A percentile compares a stretch with the other conserved stretches of the same genome.
These are phyloP conservation scores for Senecio squalidus DNA, from an alignment of 140 eudicot genomes.

Conservation along the genomic window DNA sequence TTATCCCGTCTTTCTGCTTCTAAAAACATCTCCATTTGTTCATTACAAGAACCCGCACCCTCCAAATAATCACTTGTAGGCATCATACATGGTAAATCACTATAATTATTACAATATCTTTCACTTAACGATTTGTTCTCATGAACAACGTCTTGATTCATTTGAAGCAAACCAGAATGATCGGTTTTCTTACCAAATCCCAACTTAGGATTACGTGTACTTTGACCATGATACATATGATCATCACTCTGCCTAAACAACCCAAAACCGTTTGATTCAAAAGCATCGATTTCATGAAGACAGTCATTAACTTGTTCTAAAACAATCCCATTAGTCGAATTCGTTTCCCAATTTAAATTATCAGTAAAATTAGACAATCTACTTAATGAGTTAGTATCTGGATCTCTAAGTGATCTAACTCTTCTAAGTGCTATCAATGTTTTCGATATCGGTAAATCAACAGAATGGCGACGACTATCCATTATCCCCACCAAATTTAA, in stretches of 20 bases:
- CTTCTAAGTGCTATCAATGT: slow-evolving; percentile 82
- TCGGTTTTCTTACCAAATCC: slow-evolving; percentile 22
- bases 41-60: slow-evolving; percentile 64
- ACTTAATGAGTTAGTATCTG: slow-evolving; percentile 78
- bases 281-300: slow-evolving; percentile 11
- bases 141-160: slow-evolving; percentile 24
- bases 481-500: slow-evolving; percentile 29
- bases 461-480: slow-evolving; percentile 94
- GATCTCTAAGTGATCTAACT: slow-evolving; percentile 95
- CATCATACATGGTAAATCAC: slow-evolving; percentile 40
- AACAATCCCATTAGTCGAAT: slow-evolving; percentile 53
- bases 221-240: slow-evolving; percentile 26
- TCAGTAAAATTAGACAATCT: slow-evolving; percentile 58
- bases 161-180: slow-evolving; percentile 18
- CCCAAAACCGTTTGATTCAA: slow-evolving; percentile 23
- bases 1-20: slow-evolving; percentile 25
- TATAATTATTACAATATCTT: slow-evolving; percentile 28
- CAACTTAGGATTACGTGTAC: slow-evolving; percentile 21
- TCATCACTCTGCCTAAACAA: slow-evolving; percentile 31
- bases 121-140: slow-evolving; percentile 39
- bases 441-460: slow-evolving; percentile 82
- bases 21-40: slow-evolving; percentile 35
- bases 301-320: slow-evolving; percentile 45
- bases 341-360: slow-evolving; percentile 76
- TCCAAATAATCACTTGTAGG: slow-evolving; percentile 47